phyloP scores from a whole-genome alignment of 208 protist genomes.

The Crithidia acanthocephali region DNA sequence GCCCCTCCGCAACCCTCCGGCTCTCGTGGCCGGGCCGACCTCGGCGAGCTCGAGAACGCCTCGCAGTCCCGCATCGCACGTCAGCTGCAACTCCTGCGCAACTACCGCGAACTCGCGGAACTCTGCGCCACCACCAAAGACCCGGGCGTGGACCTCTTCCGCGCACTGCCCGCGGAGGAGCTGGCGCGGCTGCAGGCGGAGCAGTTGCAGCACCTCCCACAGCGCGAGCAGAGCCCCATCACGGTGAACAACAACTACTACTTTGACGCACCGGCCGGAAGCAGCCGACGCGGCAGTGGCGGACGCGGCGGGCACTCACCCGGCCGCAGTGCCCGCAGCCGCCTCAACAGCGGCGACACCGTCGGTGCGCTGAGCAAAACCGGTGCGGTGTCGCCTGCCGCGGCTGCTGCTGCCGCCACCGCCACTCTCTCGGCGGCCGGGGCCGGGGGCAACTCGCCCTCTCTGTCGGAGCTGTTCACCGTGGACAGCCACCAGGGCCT shows the following conservation, averaged over 20 bases:
- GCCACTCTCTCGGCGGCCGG: neutral
- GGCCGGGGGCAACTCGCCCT: conserved; percentile 3
- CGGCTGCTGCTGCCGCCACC: neutral
- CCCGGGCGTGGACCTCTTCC: conserved; percentile 44
- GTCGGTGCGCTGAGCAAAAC: neutral
- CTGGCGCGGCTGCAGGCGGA: conserved; percentile 48
- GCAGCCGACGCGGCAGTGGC: conserved; percentile 1
- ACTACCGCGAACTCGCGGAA: conserved; percentile 64
- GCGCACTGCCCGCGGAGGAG: conserved; percentile 38
- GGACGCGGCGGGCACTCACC: neutral
- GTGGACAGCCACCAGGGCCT: conserved; percentile 11
- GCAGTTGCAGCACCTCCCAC: conserved; percentile 23
- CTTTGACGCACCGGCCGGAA: conserved; percentile 14
- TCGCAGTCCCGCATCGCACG: conserved; percentile 53
- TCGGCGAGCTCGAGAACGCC: conserved; percentile 41
- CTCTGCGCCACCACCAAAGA: conserved; percentile 53
- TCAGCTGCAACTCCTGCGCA: conserved; percentile 74
- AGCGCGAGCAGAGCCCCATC: conserved; percentile 43
- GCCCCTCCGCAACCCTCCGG: conserved; percentile 6
- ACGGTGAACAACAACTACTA: conserved; percentile 72
- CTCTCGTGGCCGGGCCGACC: conserved; percentile 11
- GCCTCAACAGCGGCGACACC: conserved; percentile 14
- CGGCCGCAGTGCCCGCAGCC: conserved; percentile 14
- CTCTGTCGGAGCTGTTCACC: conserved; percentile 10
- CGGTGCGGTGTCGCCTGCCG: conserved; percentile 1